Evolutionary conservation across 768 basidiomycete species (phyloP).

Genomic region (Hortiboletus campestris): DNA sequence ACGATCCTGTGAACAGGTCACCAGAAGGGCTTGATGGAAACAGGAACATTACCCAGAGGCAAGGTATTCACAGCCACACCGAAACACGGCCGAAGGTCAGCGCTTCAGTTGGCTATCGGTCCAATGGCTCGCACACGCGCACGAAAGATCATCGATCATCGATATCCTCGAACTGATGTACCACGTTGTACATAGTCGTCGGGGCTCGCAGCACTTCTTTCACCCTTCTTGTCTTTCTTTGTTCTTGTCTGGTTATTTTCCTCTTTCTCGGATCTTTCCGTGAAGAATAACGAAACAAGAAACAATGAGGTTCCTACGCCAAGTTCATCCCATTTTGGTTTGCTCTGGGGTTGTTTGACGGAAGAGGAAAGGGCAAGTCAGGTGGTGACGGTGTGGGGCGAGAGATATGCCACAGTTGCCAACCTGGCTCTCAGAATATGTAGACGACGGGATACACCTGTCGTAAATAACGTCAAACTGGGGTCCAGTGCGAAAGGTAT

Average conservation of each 20-base stretch:
- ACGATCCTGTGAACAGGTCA: not conserved
- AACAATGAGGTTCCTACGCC: not conserved
- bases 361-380: not conserved
- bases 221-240: not conserved
- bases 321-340: not conserved
- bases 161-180: not conserved
- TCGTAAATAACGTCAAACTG: conserved; percentile 3
- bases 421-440: not conserved
- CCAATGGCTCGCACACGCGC: not conserved
- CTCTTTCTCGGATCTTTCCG: not conserved
- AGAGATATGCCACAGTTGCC: not conserved
- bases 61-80: too few species aligned
- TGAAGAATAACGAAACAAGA: not conserved
- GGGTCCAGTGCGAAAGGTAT: not conserved
- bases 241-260: not conserved
- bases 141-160: too few species aligned
- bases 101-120: not conserved
- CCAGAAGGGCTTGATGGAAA: not conserved
- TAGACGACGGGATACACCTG: not conserved
- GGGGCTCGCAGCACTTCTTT: not conserved
- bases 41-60: too few species aligned
- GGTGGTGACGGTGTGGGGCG: not conserved
- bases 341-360: not conserved
- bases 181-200: not conserved
- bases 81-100: not conserved